Evolutionary conservation across 352 stramenopile species (phyloP).

Genomic region (Phytophthora pisi): DNA sequence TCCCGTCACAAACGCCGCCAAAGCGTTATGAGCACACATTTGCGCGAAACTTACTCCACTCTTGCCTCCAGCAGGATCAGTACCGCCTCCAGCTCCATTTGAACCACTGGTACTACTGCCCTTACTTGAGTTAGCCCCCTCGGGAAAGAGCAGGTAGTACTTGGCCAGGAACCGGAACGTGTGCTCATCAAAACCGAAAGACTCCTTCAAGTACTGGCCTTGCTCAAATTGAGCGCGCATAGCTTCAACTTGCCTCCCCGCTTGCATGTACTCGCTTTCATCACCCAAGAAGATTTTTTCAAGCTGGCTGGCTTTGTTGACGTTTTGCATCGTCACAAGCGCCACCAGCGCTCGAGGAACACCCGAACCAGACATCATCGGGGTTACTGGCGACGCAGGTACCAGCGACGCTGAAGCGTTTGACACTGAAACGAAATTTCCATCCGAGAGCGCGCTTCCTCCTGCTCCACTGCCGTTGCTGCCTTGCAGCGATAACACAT

Average conservation of each 20-base stretch:
- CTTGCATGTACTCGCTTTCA: conserved; percentile 59
- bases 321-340: conserved; percentile 80
- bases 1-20: conserved; percentile 75
- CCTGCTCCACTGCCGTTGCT: conserved; percentile 5
- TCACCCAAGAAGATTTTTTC: conserved; percentile 78
- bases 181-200: conserved; percentile 88
- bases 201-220: conserved; percentile 69
- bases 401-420: conserved; percentile 34
- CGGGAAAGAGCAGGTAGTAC: conserved; percentile 65
- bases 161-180: conserved; percentile 84
- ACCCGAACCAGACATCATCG: conserved; percentile 38
- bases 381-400: conserved; percentile 47
- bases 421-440: conserved; percentile 48
- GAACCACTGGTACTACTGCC: conserved; percentile 1
- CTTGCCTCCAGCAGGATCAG: conserved; percentile 4
- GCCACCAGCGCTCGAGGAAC: conserved; percentile 66
- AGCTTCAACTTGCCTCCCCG: conserved; percentile 55
- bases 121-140: conserved; percentile 10
- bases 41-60: conserved; percentile 58
- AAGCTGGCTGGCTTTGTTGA: conserved; percentile 60
- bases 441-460: conserved; percentile 15
- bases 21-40: conserved; percentile 85
- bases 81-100: conserved; percentile 16
- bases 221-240: conserved; percentile 77
- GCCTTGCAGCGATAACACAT: conserved; percentile 26